phyloP scores from a whole-genome alignment of 495 filamentous ascomycete species.

The Lasiosphaeriaceae sp. region DNA sequence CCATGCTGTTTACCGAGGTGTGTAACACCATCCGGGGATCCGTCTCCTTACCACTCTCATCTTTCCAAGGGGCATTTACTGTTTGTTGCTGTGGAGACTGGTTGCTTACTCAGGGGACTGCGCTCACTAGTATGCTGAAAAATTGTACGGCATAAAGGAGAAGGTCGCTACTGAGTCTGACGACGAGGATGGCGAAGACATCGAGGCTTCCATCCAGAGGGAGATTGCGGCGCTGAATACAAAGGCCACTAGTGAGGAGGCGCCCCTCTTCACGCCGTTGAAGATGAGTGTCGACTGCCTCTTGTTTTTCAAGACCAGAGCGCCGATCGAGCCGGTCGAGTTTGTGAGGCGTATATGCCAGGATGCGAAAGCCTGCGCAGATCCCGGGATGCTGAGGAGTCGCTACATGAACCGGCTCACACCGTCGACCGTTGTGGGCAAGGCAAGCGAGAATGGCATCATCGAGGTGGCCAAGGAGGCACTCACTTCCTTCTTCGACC shows the following conservation, averaged over 20 bases:
- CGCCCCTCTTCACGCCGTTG: slow-evolving; percentile 56
- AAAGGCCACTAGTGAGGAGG: slow-evolving; percentile 27
- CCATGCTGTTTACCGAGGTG: slow-evolving; percentile 73
- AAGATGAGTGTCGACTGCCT: slow-evolving; percentile 75
- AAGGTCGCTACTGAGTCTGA: slow-evolving; percentile 34
- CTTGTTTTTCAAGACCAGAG: slow-evolving; percentile 59
- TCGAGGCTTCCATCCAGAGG: slow-evolving; percentile 76
- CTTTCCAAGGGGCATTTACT: not conserved
- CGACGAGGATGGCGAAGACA: slow-evolving; percentile 54
- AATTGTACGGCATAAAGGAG: slow-evolving; percentile 52
- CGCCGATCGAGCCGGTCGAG: slow-evolving; percentile 74
- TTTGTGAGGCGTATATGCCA: slow-evolving; percentile 72
- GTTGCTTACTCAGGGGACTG: not conserved
- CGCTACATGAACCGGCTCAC: slow-evolving; percentile 83
- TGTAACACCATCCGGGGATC: slow-evolving; percentile 1
- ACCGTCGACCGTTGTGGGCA: slow-evolving; percentile 69
- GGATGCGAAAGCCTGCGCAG: slow-evolving; percentile 50
- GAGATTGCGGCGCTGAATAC: slow-evolving; percentile 67
- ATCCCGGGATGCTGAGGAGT: slow-evolving; percentile 53
- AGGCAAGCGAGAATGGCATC: slow-evolving; percentile 73
- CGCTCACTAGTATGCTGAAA: slow-evolving; percentile 50
- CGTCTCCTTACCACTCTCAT: not conserved
- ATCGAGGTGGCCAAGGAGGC: slow-evolving; percentile 67
- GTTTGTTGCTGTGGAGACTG: not conserved
- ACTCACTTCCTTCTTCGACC: slow-evolving; percentile 68